phyloP scores from a whole-genome alignment of 352 stramenopile genomes.

The Pythium sp. region DNA sequence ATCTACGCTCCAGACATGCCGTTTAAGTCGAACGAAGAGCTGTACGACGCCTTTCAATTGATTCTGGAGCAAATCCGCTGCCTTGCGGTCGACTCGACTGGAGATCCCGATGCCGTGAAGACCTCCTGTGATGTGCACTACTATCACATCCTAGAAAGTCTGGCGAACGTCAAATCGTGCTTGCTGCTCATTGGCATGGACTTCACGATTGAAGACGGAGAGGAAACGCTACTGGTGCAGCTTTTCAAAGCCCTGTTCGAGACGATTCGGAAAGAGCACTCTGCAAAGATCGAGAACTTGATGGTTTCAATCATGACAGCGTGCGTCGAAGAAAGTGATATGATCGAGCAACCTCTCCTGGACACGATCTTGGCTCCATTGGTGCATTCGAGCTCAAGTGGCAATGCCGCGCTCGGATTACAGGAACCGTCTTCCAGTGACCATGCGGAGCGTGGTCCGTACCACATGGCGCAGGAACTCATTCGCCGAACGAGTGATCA shows the following conservation, averaged over 20 bases:
- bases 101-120: constrained; percentile 6
- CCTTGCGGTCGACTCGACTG: constrained; percentile 23
- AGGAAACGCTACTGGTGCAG: constrained; percentile 61
- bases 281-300: constrained; percentile 62
- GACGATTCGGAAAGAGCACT: constrained; percentile 57
- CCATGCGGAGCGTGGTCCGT: constrained; percentile 28
- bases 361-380: constrained; percentile 63
- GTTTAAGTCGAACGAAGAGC: constrained; percentile 60
- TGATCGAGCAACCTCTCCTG: constrained; percentile 61
- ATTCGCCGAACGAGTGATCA: constrained; percentile 68
- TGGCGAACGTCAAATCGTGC: constrained; percentile 59
- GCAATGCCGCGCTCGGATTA: not conserved
- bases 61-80: constrained; percentile 56
- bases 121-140: constrained; percentile 37
- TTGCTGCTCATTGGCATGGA: constrained; percentile 53
- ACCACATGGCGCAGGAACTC: constrained; percentile 68
- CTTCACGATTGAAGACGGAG: constrained; percentile 34
- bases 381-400: constrained; percentile 24
- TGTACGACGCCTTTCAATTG: constrained; percentile 73
- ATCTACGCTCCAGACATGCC: constrained; percentile 62
- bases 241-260: constrained; percentile 71
- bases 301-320: constrained; percentile 74
- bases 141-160: constrained; percentile 66
- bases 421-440: not conserved
- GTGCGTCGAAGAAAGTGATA: constrained; percentile 72